phyloP scores from a whole-genome alignment of 2,329 filamentous ascomycete species.

The Chaetomiaceae sp. region DNA sequence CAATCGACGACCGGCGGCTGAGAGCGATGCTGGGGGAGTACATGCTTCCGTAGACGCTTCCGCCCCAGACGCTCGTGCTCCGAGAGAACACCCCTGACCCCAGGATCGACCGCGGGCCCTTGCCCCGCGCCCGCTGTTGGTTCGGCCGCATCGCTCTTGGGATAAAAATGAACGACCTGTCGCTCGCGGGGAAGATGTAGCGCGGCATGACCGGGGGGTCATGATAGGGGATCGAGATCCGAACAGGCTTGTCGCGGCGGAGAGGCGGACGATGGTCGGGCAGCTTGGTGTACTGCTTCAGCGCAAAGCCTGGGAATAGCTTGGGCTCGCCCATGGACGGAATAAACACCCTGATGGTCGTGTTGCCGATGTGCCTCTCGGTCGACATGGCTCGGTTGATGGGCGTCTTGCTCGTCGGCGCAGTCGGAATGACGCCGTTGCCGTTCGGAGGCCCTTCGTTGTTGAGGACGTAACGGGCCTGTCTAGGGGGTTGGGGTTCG shows the following conservation, averaged over 20 bases:
- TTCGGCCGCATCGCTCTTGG: slow-evolving; percentile 89
- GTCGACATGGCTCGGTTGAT: slow-evolving; percentile 78
- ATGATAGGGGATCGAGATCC: slow-evolving; percentile 80
- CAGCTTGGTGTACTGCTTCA: slow-evolving; percentile 89
- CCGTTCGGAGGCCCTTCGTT: slow-evolving; percentile 52
- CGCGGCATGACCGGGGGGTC: slow-evolving; percentile 51
- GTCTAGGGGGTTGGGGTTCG: slow-evolving; percentile 40
- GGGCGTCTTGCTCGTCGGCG: slow-evolving; percentile 55
- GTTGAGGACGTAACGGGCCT: slow-evolving; percentile 39
- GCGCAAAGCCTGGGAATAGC: slow-evolving; percentile 68
- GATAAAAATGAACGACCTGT: slow-evolving; percentile 97
- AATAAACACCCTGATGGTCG: slow-evolving; percentile 76
- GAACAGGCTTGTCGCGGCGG: slow-evolving; percentile 91
- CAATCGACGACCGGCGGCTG: slow-evolving; percentile 80
- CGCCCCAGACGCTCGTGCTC: slow-evolving; percentile 76
- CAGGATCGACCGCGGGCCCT: slow-evolving; percentile 68
- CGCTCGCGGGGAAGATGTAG: slow-evolving; percentile 86
- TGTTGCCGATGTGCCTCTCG: slow-evolving; percentile 77
- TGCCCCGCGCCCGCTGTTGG: slow-evolving; percentile 73
- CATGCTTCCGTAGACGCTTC: slow-evolving; percentile 62
- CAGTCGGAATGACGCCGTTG: slow-evolving; percentile 51
- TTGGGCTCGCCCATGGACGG: slow-evolving; percentile 69
- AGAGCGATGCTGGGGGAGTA: slow-evolving; percentile 86
- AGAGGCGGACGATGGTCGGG: slow-evolving; percentile 92
- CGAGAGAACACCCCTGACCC: slow-evolving; percentile 66